Conservation (phyloP, 2,329 filamentous ascomycete genomes). For the Claviceps pusilla region DNA sequence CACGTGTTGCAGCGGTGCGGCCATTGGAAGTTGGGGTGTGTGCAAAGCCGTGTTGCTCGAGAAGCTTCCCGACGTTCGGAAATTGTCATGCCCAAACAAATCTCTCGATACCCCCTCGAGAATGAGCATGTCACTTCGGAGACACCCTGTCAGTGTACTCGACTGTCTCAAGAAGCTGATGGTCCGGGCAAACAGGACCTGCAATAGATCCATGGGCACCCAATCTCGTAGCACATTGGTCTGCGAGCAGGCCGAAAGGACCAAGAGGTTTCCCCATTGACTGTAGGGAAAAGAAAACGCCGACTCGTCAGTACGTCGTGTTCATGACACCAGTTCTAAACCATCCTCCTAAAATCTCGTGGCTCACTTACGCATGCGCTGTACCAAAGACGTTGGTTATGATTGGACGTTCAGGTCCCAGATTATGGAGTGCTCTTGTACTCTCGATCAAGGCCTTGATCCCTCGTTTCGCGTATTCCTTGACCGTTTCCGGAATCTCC, state of each 20-base stretch:
- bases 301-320: not conserved
- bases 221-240: constrained; percentile 46
- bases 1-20: constrained; percentile 2
- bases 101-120: constrained; percentile 41
- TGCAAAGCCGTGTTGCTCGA: constrained; percentile 23
- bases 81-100: constrained; percentile 21
- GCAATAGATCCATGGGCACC: constrained; percentile 41
- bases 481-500: constrained; percentile 30
- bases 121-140: constrained; percentile 60
- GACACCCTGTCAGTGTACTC: constrained; percentile 57
- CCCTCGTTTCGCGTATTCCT: constrained; percentile 44
- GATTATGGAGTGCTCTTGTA: constrained; percentile 62
- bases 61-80: constrained; percentile 24
- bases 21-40: constrained; percentile 10
- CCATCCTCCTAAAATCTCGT: not conserved
- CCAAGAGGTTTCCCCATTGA: constrained; percentile 92
- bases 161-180: constrained; percentile 61
- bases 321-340: not conserved
- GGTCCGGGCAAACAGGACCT: constrained; percentile 52
- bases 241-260: constrained; percentile 67
- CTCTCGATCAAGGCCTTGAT: constrained; percentile 68
- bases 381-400: constrained; percentile 96
- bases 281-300: constrained; percentile 27
- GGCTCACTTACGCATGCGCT: constrained; percentile 69
- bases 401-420: constrained; percentile 52